Percentiles rank a stretch among this genome's conserved stretches.
Evolutionary conservation across 257 asterid genomes (phyloP).

Genomic region (Eucommia ulmoides): DNA sequence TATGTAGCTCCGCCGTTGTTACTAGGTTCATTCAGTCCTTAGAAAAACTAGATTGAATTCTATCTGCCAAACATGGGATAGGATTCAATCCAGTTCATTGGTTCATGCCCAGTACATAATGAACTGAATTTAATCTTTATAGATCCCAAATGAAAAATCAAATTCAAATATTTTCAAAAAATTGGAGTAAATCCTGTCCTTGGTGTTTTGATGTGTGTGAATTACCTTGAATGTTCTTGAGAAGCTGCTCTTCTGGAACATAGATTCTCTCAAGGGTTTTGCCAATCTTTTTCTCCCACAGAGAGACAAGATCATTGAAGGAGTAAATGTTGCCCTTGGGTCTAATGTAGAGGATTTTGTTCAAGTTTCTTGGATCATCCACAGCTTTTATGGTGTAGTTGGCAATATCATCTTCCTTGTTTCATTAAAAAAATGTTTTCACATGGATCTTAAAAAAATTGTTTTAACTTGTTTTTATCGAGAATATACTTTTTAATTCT

Average conservation of each 20-base stretch:
- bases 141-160: no score
- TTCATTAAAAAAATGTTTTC: no score
- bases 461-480: no score
- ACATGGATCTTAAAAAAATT: no score
- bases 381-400: slow-evolving; percentile 35
- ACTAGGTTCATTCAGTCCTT: no score
- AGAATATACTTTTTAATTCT: no score
- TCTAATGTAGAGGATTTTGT: slow-evolving; percentile 39
- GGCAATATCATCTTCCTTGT: slow-evolving; percentile 40
- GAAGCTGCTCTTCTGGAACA: slow-evolving; percentile 33
- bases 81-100: no score
- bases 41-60: no score
- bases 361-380: slow-evolving; percentile 42
- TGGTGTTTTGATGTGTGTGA: background rate
- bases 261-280: slow-evolving; percentile 30
- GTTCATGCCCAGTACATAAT: no score
- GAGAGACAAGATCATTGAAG: slow-evolving; percentile 31
- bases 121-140: no score
- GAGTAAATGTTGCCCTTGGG: slow-evolving; percentile 36
- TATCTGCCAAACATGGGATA: no score
- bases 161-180: background rate
- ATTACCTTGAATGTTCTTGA: slow-evolving; percentile 34
- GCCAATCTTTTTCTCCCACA: slow-evolving; percentile 51
- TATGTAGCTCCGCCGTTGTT: no score
- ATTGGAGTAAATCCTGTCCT: background rate